Conservation (phyloP, 2,329 filamentous ascomycete genomes). For the Colletotrichum sp. region DNA sequence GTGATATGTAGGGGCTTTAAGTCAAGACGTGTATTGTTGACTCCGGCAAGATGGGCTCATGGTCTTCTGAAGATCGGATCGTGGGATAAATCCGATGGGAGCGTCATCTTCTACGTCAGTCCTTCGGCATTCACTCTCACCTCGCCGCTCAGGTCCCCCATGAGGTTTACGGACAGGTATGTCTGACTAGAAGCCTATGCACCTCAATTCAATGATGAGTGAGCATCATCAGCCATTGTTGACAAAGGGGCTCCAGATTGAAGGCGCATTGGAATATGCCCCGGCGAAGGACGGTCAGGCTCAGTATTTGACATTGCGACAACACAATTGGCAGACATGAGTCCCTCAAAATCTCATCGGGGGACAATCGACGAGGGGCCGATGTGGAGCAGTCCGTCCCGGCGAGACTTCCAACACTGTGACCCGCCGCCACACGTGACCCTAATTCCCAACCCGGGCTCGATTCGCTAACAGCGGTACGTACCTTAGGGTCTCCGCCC, state of each 20-base stretch:
- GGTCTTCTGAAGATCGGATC: rapidly evolving
- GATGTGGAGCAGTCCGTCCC: background rate
- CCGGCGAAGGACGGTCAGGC: background rate
- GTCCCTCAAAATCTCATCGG: background rate
- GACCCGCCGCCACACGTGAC: background rate
- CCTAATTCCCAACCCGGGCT: background rate
- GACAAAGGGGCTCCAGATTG: background rate
- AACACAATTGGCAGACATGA: background rate
- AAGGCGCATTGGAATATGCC: background rate
- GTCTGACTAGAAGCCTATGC: background rate
- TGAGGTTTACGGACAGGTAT: background rate
- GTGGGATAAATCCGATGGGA: background rate
- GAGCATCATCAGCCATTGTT: background rate
- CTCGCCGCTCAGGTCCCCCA: background rate
- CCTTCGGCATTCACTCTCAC: background rate
- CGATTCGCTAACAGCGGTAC: constrained; percentile 30
- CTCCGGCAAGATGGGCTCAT: background rate
- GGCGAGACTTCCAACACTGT: background rate
- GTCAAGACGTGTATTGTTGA: background rate
- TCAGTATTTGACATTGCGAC: background rate
- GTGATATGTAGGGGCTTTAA: background rate
- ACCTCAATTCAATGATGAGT: background rate
- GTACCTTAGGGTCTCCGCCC: constrained; percentile 44
- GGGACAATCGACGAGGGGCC: background rate
- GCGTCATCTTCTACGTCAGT: background rate